Conservation (phyloP, 192 early-diverging fungal species). For the Phycomyces blakesleeanus region DNA sequence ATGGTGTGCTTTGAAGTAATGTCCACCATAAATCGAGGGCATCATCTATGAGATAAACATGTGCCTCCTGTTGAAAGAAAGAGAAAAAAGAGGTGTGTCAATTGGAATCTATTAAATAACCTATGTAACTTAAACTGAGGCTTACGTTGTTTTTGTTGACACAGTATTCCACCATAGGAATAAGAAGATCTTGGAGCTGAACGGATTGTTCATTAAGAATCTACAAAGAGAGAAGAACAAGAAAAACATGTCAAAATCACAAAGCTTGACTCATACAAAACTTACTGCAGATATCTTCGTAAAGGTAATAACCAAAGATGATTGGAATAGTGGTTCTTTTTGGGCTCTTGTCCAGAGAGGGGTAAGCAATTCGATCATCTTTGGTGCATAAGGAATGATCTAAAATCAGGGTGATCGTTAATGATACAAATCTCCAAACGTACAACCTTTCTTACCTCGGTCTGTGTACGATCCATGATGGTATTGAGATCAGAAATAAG, state of each 20-base stretch:
- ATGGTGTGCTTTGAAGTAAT: conserved; percentile 65
- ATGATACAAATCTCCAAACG: neutral
- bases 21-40: conserved; percentile 87
- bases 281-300: conserved; percentile 67
- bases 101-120: neutral
- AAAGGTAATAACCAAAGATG: conserved; percentile 71
- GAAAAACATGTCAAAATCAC: too few species aligned
- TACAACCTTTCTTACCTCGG: conserved; percentile 28
- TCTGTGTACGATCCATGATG: conserved; percentile 76
- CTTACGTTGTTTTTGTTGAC: conserved; percentile 56
- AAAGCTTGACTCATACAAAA: too few species aligned
- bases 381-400: conserved; percentile 68
- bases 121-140: too few species aligned
- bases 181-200: conserved; percentile 67
- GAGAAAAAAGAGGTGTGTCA: conserved; percentile 20
- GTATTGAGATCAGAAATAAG: conserved; percentile 70
- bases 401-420: conserved; percentile 24
- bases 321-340: conserved; percentile 77
- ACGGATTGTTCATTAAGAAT: conserved; percentile 52
- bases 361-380: conserved; percentile 72
- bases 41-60: conserved; percentile 87
- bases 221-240: conserved; percentile 6
- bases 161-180: conserved; percentile 75
- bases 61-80: conserved; percentile 60
- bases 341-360: conserved; percentile 75